These are phyloP conservation scores for Porphyrellus cyaneotinctus DNA, from an alignment of 768 basidiomycete genomes.

Conservation along the genomic window DNA sequence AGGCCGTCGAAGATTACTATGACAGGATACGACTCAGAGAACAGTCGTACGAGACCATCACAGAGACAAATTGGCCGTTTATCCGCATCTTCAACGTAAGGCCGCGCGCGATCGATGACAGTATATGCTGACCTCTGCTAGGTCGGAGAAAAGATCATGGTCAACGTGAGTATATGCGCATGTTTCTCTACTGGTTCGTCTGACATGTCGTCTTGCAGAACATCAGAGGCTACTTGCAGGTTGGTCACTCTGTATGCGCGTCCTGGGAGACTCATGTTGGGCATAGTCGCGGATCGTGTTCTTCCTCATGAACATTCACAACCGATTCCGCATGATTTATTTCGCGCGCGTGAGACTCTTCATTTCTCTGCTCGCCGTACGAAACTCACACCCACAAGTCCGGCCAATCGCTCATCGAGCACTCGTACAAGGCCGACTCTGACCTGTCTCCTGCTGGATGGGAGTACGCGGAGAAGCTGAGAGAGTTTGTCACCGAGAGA, in stretches of 20 bases:
- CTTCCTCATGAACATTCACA: conserved; percentile 99
- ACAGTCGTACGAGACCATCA: conserved; percentile 83
- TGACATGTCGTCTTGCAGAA: conserved; percentile 41
- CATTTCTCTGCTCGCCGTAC: neutral
- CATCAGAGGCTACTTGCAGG: conserved; percentile 86
- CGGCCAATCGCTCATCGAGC: conserved; percentile 97
- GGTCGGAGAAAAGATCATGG: conserved; percentile 95
- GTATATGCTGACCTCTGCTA: conserved; percentile 27
- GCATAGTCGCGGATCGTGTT: conserved; percentile 89
- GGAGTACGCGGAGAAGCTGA: conserved; percentile 89
- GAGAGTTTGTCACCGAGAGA: conserved; percentile 84
- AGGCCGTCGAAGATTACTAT: conserved; percentile 91
- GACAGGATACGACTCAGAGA: conserved; percentile 85
- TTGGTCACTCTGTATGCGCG: conserved; percentile 26
- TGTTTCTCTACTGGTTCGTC: neutral
- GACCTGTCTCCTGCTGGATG: conserved; percentile 93
- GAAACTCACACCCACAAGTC: conserved; percentile 50
- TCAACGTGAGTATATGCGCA: conserved; percentile 59
- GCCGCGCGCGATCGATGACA: neutral
- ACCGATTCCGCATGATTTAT: conserved; percentile 87
- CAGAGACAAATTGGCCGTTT: conserved; percentile 87
- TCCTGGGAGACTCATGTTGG: conserved; percentile 1
- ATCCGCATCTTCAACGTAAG: conserved; percentile 91
- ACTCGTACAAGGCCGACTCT: conserved; percentile 98
- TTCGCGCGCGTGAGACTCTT: conserved; percentile 76